Base-by-base conservation (phyloP, 805 yeast genomes). In the Pichia occidentalis region DNA sequence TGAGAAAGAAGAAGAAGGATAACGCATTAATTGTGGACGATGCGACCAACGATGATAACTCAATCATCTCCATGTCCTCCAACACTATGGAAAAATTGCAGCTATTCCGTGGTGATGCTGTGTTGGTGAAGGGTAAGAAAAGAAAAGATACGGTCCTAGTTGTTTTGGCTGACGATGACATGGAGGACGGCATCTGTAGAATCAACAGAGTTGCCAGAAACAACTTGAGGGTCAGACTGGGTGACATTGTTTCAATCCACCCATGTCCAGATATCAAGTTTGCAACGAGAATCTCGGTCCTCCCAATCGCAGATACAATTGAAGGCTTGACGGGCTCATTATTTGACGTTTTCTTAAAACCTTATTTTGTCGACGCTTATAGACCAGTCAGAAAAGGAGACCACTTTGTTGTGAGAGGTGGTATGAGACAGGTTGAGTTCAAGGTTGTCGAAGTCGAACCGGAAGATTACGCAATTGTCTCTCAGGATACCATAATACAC, bases 381-480 rank as follows among this genome's bases (percentile, higher is more conserved):
- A 81, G 98, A 66, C 98, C 98, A 4, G 96, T 92, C 27, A 83
- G 97, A 65, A 90, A 88, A 61, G 97, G 97, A 48, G 98, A 92
- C 59, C 84, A 85, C 53, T 92, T 92, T 65, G 78, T 90, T 33
- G 97, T 86, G 19, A 79, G 98, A 62, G 98, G 98, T 57, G 96
- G 97, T 60, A 92, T 92, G 98, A 80, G 98, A 67, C 97, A 90
- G 61, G 98, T 92, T 30, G 98, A 92, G 64, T 92, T 92, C 69
- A 94, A 92, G 64, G 96, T 92, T 33, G 97, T 90, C 32, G 98
- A 92, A 48, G 95, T 92, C 42, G 98, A 92, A 59, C 98, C 98
- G 7, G 87, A 85, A 54, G 97, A 92, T 52, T 84, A 80, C 55
- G 98, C 96, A 44, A 94, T 92, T 57, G 98, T 92, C 32, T 95